These are phyloP conservation scores for Microbotryum lychnidis-dioicae DNA, from an alignment of 1,284 basidiomycete genomes.

Conservation along the genomic window DNA sequence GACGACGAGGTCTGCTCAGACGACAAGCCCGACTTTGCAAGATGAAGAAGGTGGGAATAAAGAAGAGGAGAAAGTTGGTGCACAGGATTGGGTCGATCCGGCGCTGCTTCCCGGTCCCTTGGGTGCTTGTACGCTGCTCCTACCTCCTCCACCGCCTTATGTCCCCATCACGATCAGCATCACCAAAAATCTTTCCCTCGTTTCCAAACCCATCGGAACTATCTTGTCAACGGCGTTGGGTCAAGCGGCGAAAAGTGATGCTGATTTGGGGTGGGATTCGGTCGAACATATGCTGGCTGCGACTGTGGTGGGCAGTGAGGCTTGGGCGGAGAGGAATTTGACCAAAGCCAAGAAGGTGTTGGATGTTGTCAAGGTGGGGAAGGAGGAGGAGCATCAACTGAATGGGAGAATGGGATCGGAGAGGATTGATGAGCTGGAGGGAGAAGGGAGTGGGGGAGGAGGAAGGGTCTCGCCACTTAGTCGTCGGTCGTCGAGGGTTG, in stretches of 20 bases:
- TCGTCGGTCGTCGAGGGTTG: too few species aligned
- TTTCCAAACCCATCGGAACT: conserved; percentile 11
- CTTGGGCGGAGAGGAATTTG: conserved; percentile 13
- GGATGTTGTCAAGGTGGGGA: conserved; percentile 12
- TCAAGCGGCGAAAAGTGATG: conserved; percentile 11
- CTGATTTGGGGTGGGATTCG: conserved; percentile 10
- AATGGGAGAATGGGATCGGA: too few species aligned
- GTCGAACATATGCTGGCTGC: conserved; percentile 20
- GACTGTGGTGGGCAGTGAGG: conserved; percentile 14
- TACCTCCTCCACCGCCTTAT: conserved; percentile 6
- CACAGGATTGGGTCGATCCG: conserved; percentile 1
- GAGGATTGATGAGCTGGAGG: too few species aligned
- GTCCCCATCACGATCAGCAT: conserved; percentile 22
- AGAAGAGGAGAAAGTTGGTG: not conserved
- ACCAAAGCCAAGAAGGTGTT: conserved; percentile 11
- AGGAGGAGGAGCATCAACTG: conserved; percentile 4
- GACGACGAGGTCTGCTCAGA: not conserved
- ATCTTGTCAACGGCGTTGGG: conserved; percentile 11
- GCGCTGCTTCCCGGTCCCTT: conserved; percentile 14
- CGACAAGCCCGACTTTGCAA: not conserved
- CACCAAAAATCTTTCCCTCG: conserved; percentile 1
- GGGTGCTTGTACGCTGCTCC: conserved; percentile 22
- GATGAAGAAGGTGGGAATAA: not conserved
- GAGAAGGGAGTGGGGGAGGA: too few species aligned
- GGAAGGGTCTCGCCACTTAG: too few species aligned